phyloP scores from a whole-genome alignment of 108 stramenopile species.

The Discostella pseudostelligera region DNA sequence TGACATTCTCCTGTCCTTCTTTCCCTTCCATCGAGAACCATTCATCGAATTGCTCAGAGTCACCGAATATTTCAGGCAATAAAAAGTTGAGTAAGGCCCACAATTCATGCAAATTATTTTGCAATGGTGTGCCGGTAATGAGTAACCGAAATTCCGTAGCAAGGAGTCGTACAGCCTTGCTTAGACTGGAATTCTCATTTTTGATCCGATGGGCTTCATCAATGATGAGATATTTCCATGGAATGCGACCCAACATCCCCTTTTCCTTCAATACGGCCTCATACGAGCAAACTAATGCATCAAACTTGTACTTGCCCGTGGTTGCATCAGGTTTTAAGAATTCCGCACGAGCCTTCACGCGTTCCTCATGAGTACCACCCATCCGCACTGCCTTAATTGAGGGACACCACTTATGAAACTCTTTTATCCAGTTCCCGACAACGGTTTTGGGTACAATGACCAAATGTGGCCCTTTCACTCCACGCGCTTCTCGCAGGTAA shows the following conservation, averaged over 20 bases:
- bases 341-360: conserved; percentile 58
- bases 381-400: conserved; percentile 82
- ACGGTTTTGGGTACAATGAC: conserved; percentile 97
- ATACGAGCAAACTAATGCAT: conserved; percentile 96
- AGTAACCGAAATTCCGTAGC: conserved; percentile 86
- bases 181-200: conserved; percentile 92
- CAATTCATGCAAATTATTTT: conserved; percentile 94
- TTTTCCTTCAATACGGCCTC: conserved; percentile 93
- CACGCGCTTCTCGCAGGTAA: conserved; percentile 85
- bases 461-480: conserved; percentile 93
- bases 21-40: conserved; percentile 83
- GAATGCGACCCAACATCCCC: conserved; percentile 72
- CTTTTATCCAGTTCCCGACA: conserved; percentile 96
- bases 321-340: conserved; percentile 54
- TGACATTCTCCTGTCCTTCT: conserved; percentile 77
- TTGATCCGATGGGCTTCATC: conserved; percentile 99
- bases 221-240: conserved; percentile 83
- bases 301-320: conserved; percentile 78
- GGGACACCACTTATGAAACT: conserved; percentile 95
- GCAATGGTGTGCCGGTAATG: conserved; percentile 93
- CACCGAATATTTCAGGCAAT: conserved; percentile 95
- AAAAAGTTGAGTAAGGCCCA: conserved; percentile 96
- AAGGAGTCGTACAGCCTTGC: conserved; percentile 69
- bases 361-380: conserved; percentile 94
- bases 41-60: conserved; percentile 93